Conservation (phyloP, 768 basidiomycete species). For the Kondoa malvinella region DNA sequence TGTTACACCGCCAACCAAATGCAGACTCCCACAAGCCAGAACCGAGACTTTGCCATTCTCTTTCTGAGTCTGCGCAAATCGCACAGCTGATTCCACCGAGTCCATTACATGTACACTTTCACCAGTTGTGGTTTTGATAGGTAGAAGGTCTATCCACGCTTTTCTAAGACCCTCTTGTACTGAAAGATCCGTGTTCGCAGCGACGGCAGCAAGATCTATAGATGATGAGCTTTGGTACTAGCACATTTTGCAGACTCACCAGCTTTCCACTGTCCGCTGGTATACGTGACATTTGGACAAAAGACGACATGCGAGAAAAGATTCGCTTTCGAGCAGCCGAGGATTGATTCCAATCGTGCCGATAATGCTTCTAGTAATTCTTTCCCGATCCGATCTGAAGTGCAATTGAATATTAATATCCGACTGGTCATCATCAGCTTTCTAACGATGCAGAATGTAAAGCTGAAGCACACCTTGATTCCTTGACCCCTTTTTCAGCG, state of each 20-base stretch:
- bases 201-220: constrained; percentile 46
- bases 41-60: constrained; percentile 37
- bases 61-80: constrained; percentile 38
- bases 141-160: constrained; percentile 6
- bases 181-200: constrained; percentile 38
- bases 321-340: constrained; percentile 24
- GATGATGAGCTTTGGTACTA: constrained; percentile 46
- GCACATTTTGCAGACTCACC: constrained; percentile 40
- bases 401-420: constrained; percentile 79
- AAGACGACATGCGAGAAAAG: constrained; percentile 62
- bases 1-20: constrained; percentile 81
- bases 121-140: constrained; percentile 39
- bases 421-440: constrained; percentile 34
- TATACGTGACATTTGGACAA: constrained; percentile 90
- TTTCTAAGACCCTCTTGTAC: constrained; percentile 10
- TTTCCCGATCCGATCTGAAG: constrained; percentile 64
- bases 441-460: neutral
- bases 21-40: constrained; percentile 82
- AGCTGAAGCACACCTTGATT: constrained; percentile 20
- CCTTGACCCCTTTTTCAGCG: constrained; percentile 11
- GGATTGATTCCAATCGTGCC: constrained; percentile 35
- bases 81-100: constrained; percentile 78
- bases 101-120: constrained; percentile 43
- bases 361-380: constrained; percentile 50
- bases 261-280: constrained; percentile 72